Evolutionary conservation across 2,329 filamentous ascomycete species (phyloP).

Genomic region (Esteya vermicola): DNA sequence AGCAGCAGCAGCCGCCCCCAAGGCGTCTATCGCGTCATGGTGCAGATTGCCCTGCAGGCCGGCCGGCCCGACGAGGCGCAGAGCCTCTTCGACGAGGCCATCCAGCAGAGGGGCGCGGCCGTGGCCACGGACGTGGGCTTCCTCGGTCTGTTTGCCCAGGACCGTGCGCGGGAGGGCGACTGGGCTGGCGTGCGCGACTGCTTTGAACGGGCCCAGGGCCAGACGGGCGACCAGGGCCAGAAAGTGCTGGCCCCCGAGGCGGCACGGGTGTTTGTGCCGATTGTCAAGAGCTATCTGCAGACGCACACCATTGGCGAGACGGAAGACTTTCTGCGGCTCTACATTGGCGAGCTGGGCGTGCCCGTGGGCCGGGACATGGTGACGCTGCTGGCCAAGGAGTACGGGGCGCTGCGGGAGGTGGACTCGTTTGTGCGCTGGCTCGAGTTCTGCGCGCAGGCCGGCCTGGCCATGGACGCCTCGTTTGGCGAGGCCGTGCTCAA

Average conservation of each 20-base stretch:
- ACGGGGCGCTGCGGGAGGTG: conserved; percentile 23
- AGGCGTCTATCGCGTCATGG: conserved; percentile 22
- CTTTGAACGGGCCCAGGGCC: conserved; percentile 14
- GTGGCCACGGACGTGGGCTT: conserved; percentile 19
- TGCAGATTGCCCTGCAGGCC: conserved; percentile 24
- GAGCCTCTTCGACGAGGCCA: conserved; percentile 16
- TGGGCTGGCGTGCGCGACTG: conserved; percentile 23
- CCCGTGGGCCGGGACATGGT: conserved; percentile 22
- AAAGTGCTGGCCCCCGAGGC: conserved; percentile 13
- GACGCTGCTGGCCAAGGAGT: conserved; percentile 27
- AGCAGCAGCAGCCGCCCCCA: conserved; percentile 15
- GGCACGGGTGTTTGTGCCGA: conserved; percentile 19
- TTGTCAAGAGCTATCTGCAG: conserved; percentile 24
- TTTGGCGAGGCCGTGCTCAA: conserved; percentile 26
- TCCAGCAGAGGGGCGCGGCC: conserved; percentile 12
- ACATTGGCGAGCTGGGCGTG: conserved; percentile 19
- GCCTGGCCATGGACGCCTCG: conserved; percentile 20
- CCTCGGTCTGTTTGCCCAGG: conserved; percentile 20
- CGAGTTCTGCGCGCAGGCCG: conserved; percentile 19
- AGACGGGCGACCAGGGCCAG: not conserved
- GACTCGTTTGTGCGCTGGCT: conserved; percentile 26
- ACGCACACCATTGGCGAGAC: conserved; percentile 24
- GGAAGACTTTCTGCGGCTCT: conserved; percentile 32
- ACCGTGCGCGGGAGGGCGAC: conserved; percentile 23
- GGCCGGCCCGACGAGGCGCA: conserved; percentile 17